These are phyloP conservation scores for Luzula sylvatica DNA, from an alignment of 176 grass and related monocot species.

Conservation along the genomic window DNA sequence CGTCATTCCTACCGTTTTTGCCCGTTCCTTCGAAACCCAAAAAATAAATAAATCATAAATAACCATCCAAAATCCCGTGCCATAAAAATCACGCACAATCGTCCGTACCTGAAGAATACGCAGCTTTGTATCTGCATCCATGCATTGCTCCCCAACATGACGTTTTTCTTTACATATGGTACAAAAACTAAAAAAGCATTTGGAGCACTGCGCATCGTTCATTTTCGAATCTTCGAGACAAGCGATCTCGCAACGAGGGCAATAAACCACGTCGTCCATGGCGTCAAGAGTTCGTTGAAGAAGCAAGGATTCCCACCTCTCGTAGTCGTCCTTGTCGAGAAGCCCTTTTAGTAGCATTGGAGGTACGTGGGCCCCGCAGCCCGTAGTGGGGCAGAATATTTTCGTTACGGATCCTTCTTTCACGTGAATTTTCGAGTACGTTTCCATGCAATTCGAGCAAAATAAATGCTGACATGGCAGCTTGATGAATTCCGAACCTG, in stretches of 20 bases:
- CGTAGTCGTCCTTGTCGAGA: constrained; percentile 39
- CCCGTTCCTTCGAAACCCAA: constrained; percentile 6
- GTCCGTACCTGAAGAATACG: constrained; percentile 49
- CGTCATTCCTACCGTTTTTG: neutral
- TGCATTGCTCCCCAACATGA: constrained; percentile 49
- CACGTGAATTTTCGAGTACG: constrained; percentile 50
- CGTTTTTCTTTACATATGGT: constrained; percentile 39
- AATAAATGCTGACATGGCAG: constrained; percentile 56
- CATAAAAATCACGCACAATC: too few relatives aligned
- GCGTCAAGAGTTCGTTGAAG: constrained; percentile 44
- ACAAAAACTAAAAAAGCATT: constrained; percentile 71
- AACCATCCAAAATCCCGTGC: too few relatives aligned
- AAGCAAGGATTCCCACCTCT: constrained; percentile 47
- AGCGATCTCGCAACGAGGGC: constrained; percentile 48
- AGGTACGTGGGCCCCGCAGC: constrained; percentile 31
- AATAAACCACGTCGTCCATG: constrained; percentile 55
- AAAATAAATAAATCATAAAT: neutral
- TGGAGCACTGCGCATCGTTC: constrained; percentile 51
- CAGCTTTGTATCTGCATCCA: constrained; percentile 36
- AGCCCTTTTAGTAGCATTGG: constrained; percentile 33
- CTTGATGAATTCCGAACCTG: constrained; percentile 45
- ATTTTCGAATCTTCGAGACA: constrained; percentile 61
- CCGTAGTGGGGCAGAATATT: constrained; percentile 40
- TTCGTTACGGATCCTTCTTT: constrained; percentile 51
- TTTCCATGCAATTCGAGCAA: constrained; percentile 50